Evolutionary conservation across 202 grass and related monocot genomes (phyloP), one percentile per base, ranked within the genome.

Genomic region (Alloteropsis angusta): DNA sequence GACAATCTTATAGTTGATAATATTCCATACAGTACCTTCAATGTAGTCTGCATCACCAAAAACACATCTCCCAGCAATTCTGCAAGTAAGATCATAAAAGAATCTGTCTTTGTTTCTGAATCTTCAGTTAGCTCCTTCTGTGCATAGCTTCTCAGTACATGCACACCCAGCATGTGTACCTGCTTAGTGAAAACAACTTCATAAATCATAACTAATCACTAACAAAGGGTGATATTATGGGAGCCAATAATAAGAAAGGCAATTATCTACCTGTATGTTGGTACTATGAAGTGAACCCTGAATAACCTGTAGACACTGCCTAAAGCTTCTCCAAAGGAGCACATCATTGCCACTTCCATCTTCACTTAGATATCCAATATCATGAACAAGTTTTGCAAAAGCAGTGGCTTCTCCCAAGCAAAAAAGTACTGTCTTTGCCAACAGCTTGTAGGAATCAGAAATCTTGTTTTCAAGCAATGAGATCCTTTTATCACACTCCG

Each of bases 41-140:
- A 44, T 79, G 81, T 79, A 73, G 61, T 78, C 65, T 95, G 88
- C 36, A 95, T 82, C 39, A 95, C 76, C 85, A 62, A 54, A 86
- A 99, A 93, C 41, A 99, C 56, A 74, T 95, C 86, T 74, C 49
- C 85, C 57, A 99, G 25, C 64, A 93, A 79, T 91, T 93, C 89
- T 47, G 72, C 84, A 78, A 89, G 50, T 26, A 99, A 69, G 37
- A 95, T 55, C 66, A 89, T 71, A 82, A 91, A 84, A 91, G 76
- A 86, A 82, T 80, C 65, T 57, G 43, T 84, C 36, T 76, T 87
- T 66, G 47, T 74, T 78, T 91, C 84, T 48, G 76, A 85, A 42
- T 36, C 90, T 81, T 91, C 88, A 71, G 82, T 81, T 82, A 99
- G 86, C 80, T 93, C 92, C 84, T 80, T 93, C 66, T 99, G 96